phyloP scores from a whole-genome alignment of 2,329 filamentous ascomycete species.

The Paraphoma chrysanthemicola region DNA sequence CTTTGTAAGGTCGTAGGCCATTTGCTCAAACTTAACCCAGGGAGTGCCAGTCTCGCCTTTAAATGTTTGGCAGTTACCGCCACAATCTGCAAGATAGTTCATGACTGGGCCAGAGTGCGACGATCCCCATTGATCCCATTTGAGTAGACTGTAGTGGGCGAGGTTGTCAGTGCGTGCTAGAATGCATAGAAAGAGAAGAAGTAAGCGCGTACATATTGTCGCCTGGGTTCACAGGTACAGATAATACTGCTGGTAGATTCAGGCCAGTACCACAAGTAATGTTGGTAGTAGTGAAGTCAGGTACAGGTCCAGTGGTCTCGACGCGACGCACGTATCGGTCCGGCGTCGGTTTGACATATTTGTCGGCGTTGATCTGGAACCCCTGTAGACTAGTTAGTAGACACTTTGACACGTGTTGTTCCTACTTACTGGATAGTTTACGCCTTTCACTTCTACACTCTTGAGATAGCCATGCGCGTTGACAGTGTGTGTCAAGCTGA shows the following conservation, averaged over 20 bases:
- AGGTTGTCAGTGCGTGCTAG: too few relatives aligned
- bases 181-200: too few relatives aligned
- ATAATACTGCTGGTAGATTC: conserved; percentile 26
- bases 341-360: conserved; percentile 22
- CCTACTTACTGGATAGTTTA: conserved; percentile 12
- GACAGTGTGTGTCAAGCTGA: background rate
- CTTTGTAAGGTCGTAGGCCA: conserved; percentile 38
- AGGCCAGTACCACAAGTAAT: conserved; percentile 32
- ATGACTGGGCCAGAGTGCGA: conserved; percentile 45
- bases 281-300: conserved; percentile 21
- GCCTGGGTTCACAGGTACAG: conserved; percentile 28
- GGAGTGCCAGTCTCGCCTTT: conserved; percentile 42
- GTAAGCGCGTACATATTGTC: too few relatives aligned
- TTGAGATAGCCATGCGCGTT: conserved; percentile 21
- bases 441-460: conserved; percentile 20
- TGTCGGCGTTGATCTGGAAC: conserved; percentile 23
- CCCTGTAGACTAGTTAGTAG: too few relatives aligned
- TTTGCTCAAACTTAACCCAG: conserved; percentile 51
- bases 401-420: too few relatives aligned
- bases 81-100: conserved; percentile 48
- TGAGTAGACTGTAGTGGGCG: too few relatives aligned
- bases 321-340: conserved; percentile 20
- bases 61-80: conserved; percentile 40
- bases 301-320: conserved; percentile 18
- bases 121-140: conserved; percentile 44